phyloP scores from a whole-genome alignment of 345 rosid species.

The Citrus maxima region DNA sequence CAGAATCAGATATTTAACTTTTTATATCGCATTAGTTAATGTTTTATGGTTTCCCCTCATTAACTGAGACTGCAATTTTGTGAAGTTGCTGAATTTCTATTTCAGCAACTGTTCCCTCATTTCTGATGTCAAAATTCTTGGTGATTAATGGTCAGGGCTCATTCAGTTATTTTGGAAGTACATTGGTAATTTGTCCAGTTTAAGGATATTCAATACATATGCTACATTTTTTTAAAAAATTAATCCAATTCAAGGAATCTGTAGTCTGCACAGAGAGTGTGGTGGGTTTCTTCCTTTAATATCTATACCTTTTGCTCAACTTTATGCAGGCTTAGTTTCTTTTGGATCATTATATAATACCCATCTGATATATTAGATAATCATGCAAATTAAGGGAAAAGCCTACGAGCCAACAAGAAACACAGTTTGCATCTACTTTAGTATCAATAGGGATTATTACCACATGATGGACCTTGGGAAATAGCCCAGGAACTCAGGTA shows the following conservation, averaged over 20 bases:
- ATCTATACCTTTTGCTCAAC: not conserved
- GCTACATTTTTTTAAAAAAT: not conserved
- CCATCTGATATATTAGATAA: not conserved
- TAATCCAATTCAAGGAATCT: not conserved
- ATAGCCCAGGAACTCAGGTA: not conserved
- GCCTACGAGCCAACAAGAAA: not conserved
- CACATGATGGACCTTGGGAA: not conserved
- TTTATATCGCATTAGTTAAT: not conserved
- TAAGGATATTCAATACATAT: not conserved
- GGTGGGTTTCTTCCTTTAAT: not conserved
- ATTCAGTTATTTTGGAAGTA: not conserved
- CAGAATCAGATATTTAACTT: not conserved
- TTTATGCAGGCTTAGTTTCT: not conserved
- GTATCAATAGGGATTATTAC: not conserved
- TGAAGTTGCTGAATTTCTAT: not conserved
- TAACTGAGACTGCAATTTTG: not conserved
- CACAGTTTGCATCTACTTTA: not conserved
- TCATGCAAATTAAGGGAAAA: not conserved
- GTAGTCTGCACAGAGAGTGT: not conserved
- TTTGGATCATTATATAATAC: not conserved
- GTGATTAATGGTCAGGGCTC: not conserved
- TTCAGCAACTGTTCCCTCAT: conserved; percentile 2
- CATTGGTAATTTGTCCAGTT: not conserved
- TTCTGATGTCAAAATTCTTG: not conserved
- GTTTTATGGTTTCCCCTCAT: not conserved